Evolutionary conservation across 192 early-diverging fungal species (phyloP), one percentile per base, ranked within the genome.

Genomic region (Coemansia javaensis): DNA sequence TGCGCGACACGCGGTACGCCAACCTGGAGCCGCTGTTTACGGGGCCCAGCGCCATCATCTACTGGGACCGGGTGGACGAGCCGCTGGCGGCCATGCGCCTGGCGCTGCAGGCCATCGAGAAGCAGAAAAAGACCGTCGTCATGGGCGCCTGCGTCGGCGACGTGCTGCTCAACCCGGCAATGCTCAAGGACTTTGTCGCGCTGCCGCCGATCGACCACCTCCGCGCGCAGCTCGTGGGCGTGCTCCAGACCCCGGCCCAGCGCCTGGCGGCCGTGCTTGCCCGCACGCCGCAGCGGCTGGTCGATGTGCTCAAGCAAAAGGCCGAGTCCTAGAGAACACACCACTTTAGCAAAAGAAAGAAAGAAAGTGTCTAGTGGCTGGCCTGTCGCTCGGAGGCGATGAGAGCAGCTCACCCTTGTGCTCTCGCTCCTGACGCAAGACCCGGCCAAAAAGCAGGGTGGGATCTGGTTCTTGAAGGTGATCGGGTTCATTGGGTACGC

Each of bases 251-350:
- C 9, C 71, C 71, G 2, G 63, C 63, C 1, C 57, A 61, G 31
- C 45, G 52, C 42, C 43, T 74, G 16, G 40, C 53, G 0, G 48
- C 56, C 1, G 35, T 64, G 20, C 56, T 72, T 5, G 43, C 51
- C 27, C 60, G 68, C 14, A 44, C 59, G n/a, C 68, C 68, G 7
- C 68, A 72, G 61, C 47, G 68, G 5, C 61, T 72, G 12, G 68
- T 63, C 13, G 56, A 56, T 17, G 56, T 72, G 18, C 56, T 72
- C 7, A 40, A 63, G 50, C 68, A 72, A 38, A 63, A 48, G 44
- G 61, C 55, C 20, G 53, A 55, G 13, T 44, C 30, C 4, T 27
- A n/a, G n/a, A n/a, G n/a, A n/a, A n/a, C n/a, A n/a, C n/a, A n/a
- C n/a, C n/a, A n/a, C n/a, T n/a, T n/a, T n/a, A n/a, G n/a, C n/a